Base-by-base conservation (phyloP, 1,139 yeast genomes). In the Scheffersomyces cryptocercus region DNA sequence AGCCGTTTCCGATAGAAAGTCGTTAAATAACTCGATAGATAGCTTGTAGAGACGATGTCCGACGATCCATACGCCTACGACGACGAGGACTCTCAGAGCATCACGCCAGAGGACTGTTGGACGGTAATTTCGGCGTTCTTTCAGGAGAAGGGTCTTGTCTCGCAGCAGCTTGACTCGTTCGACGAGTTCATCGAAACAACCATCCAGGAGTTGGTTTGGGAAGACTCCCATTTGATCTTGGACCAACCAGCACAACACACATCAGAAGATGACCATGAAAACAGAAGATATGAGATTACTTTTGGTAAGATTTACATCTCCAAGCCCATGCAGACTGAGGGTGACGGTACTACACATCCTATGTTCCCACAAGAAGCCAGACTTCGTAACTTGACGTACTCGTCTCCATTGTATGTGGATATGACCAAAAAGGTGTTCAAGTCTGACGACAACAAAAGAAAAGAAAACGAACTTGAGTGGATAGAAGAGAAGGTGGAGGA, bases 61-160 rank as follows among this genome's bases (percentile, higher is more conserved):
- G 70, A 66, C 48, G 90, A 85, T 64, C 85, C 85, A 42, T 85
- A 86, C 65, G 81, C 77, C 54, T 83, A 82, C 61, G 88, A 84
- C 54, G 79, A 72, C 44, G 79, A 67, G 45, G 88, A 82, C 51
- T 81, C 77, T 51, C 75, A 77, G 52, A 87, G 85, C 62, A 88
- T 93, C 73, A 90, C 98, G 24, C 89, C 97, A 30, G 98, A 95
- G 72, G 99, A 95, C 74, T 91, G 98, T 70, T 95, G 99, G 99
- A 85, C 96, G 33, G 98, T 95, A 52, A 93, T 95, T 55, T 87
- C 97, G 36, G 81, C 98, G 26, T 95, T 93, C 67, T 95, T 95
- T 76, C 91, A 86, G 67, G 96, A 91, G 62, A 91, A 91, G 64
- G 99, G 99, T 47, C 79, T 95, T 58, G 99, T 93, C 28, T 90